phyloP scores from a whole-genome alignment of 805 yeast genomes.

The Saitoella complicata region DNA sequence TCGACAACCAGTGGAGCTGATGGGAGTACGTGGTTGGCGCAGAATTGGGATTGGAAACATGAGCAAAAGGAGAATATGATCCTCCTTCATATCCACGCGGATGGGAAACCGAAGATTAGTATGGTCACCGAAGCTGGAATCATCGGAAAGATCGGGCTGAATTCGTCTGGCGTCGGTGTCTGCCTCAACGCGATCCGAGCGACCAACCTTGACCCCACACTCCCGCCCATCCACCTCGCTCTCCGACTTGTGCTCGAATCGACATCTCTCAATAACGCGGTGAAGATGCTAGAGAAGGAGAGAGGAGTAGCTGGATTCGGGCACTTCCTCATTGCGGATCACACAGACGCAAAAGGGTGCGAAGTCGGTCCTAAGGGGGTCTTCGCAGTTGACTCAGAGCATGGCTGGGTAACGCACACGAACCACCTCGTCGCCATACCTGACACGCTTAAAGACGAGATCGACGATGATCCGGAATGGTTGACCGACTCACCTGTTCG shows the following conservation, averaged over 20 bases:
- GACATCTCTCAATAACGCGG: too few species aligned
- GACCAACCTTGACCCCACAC: constrained; percentile 17
- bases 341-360: too few species aligned
- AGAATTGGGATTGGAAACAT: constrained; percentile 30
- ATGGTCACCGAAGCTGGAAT: constrained; percentile 24
- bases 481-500: too few species aligned
- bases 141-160: constrained; percentile 24
- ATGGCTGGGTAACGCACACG: too few species aligned
- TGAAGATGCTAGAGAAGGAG: too few species aligned
- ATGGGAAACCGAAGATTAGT: constrained; percentile 16
- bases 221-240: constrained; percentile 25
- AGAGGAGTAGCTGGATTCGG: too few species aligned
- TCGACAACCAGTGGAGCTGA: constrained; percentile 7
- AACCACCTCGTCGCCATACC: too few species aligned
- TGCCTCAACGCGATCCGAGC: constrained; percentile 23
- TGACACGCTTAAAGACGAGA: too few species aligned
- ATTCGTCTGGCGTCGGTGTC: constrained; percentile 21
- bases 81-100: constrained; percentile 16
- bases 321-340: too few species aligned
- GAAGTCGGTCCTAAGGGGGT: too few species aligned
- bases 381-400: too few species aligned
- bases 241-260: constrained; percentile 22
- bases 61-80: constrained; percentile 18
- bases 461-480: too few species aligned
- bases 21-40: constrained; percentile 19